phyloP scores from a whole-genome alignment of 2,329 filamentous ascomycete genomes.

The Lanzia echinophila region DNA sequence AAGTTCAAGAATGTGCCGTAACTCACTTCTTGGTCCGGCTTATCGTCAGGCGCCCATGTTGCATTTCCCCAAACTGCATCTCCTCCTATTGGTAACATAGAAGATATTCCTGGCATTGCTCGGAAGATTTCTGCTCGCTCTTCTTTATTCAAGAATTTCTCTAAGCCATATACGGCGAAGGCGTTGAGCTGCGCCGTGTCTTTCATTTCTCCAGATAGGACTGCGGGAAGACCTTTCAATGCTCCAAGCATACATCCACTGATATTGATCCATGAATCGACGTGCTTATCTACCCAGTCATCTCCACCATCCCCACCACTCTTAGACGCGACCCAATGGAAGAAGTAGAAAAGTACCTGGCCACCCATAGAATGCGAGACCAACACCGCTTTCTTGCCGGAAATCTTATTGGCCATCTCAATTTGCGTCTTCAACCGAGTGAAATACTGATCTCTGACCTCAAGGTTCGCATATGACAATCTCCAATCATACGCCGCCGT shows the following conservation, averaged over 20 bases:
- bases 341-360: slow-evolving; percentile 82
- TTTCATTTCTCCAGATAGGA: slow-evolving; percentile 95
- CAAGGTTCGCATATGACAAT: slow-evolving; percentile 81
- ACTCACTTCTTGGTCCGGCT: slow-evolving; percentile 61
- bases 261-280: slow-evolving; percentile 97
- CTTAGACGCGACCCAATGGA: slow-evolving; percentile 70
- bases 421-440: slow-evolving; percentile 84
- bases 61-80: slow-evolving; percentile 91
- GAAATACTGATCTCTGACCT: slow-evolving; percentile 89
- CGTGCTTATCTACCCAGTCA: slow-evolving; percentile 81
- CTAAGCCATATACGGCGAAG: slow-evolving; percentile 92
- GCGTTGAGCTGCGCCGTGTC: slow-evolving; percentile 95
- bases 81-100: slow-evolving; percentile 93
- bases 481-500: slow-evolving; percentile 84
- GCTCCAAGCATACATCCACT: slow-evolving; percentile 97
- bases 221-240: slow-evolving; percentile 80
- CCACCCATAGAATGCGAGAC: slow-evolving; percentile 97
- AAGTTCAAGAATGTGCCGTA: slow-evolving; percentile 86
- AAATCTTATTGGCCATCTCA: slow-evolving; percentile 69
- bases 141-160: slow-evolving; percentile 86
- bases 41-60: slow-evolving; percentile 83
- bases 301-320: slow-evolving; percentile 74
- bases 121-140: slow-evolving; percentile 92
- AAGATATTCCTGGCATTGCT: slow-evolving; percentile 92
- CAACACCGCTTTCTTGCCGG: slow-evolving; percentile 73